Percentiles rank a stretch among this genome's conserved stretches.
Evolutionary conservation across 192 early-diverging fungal genomes (phyloP).

Genomic region (Backusella luteola): DNA sequence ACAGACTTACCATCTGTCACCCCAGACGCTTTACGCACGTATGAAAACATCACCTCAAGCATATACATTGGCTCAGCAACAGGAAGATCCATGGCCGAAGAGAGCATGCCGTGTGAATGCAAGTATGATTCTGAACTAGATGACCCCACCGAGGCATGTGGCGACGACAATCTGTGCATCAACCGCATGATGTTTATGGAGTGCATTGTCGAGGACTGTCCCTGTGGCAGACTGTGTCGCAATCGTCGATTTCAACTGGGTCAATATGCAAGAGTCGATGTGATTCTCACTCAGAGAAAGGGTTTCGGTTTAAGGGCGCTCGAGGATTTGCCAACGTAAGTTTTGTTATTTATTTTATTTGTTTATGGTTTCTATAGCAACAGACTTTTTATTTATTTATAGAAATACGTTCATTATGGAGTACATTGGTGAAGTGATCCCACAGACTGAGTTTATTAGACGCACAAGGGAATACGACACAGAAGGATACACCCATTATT

Average conservation of each 20-base stretch:
- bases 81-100: slow-evolving; percentile 63
- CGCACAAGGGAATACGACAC: slow-evolving; percentile 78
- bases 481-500: slow-evolving; percentile 87
- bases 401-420: slow-evolving; percentile 91
- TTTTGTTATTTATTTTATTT: background rate
- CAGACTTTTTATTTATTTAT: background rate
- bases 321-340: slow-evolving; percentile 58
- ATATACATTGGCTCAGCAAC: slow-evolving; percentile 70
- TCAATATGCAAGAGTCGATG: slow-evolving; percentile 80
- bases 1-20: background rate
- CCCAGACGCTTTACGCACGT: slow-evolving; percentile 54
- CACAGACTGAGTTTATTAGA: slow-evolving; percentile 75
- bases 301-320: slow-evolving; percentile 87
- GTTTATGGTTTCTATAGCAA: background rate
- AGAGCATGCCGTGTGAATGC: slow-evolving; percentile 77
- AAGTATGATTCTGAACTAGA: slow-evolving; percentile 63
- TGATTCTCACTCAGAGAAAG: slow-evolving; percentile 88
- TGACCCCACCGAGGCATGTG: slow-evolving; percentile 76
- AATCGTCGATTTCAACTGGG: slow-evolving; percentile 89
- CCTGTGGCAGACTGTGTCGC: slow-evolving; percentile 80
- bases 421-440: slow-evolving; percentile 94
- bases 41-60: slow-evolving; percentile 65
- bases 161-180: slow-evolving; percentile 87
- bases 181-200: slow-evolving; percentile 90
- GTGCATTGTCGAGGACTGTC: slow-evolving; percentile 86